Conservation (phyloP, 1,284 basidiomycete genomes). For the Puccinia hordei region DNA sequence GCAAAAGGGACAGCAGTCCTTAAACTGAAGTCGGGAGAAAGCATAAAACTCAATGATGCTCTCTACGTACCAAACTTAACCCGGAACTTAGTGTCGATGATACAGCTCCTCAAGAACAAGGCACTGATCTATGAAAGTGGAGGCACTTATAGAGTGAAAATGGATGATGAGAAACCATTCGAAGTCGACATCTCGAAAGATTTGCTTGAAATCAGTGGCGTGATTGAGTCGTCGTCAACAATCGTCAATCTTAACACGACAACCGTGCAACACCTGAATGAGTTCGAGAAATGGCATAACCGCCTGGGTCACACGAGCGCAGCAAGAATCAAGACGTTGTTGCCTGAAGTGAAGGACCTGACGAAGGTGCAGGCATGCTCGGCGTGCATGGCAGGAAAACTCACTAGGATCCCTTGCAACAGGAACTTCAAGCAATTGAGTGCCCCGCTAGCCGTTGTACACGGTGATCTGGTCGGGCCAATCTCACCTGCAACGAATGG, state of each 20-base stretch:
- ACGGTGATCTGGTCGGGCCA: conserved; percentile 1
- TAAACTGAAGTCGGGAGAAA: not conserved
- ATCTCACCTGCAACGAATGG: not conserved
- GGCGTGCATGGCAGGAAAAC: not conserved
- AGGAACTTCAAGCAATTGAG: not conserved
- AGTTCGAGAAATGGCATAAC: not conserved
- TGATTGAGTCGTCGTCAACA: too few relatives aligned
- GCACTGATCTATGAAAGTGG: not conserved
- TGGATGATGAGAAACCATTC: not conserved
- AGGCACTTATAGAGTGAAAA: not conserved
- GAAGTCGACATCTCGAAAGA: too few relatives aligned
- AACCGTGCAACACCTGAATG: not conserved
- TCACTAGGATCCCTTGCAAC: not conserved
- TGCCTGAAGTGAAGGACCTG: not conserved
- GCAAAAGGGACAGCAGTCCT: not conserved
- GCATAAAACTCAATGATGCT: not conserved
- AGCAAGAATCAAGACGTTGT: not conserved
- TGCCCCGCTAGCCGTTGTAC: not conserved
- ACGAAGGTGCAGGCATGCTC: not conserved
- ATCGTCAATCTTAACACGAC: too few relatives aligned
- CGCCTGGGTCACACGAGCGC: not conserved
- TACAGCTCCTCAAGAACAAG: not conserved
- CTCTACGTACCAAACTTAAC: not conserved
- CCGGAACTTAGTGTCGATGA: not conserved
- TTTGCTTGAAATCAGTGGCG: too few relatives aligned